A percentile compares a stretch with the other conserved stretches of the same genome.
These are phyloP conservation scores for Skeletonema potamos DNA, from an alignment of 108 stramenopile species.

Conservation along the genomic window DNA sequence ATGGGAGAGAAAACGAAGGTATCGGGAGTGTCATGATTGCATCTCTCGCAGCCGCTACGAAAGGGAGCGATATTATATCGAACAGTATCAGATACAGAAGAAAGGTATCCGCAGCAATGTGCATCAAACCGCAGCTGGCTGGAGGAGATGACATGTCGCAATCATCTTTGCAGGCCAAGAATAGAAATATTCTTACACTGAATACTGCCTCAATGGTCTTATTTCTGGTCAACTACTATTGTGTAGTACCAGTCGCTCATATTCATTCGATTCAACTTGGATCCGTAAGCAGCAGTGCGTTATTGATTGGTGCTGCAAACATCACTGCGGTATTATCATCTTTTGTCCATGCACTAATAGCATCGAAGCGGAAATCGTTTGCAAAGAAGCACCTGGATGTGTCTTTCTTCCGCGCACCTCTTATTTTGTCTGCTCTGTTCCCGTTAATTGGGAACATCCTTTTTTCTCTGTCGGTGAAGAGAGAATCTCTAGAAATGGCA, in stretches of 20 bases:
- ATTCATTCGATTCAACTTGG: conserved; percentile 20
- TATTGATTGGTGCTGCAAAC: conserved; percentile 28
- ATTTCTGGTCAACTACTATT: conserved; percentile 41
- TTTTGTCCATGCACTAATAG: conserved; percentile 17
- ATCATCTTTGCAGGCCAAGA: neutral
- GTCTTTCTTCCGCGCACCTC: conserved; percentile 17
- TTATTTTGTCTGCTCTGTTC: conserved; percentile 15
- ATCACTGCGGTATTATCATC: conserved; percentile 28
- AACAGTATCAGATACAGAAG: conserved; percentile 11
- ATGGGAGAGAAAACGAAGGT: conserved; percentile 25
- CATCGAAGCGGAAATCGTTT: conserved; percentile 32
- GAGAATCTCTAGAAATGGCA: conserved; percentile 28
- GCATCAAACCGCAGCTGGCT: conserved; percentile 20
- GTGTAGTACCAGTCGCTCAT: conserved; percentile 30
- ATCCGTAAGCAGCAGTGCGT: conserved; percentile 22
- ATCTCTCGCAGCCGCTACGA: conserved; percentile 30
- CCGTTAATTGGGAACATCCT: conserved; percentile 40
- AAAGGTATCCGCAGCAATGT: conserved; percentile 24
- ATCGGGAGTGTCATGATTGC: conserved; percentile 39
- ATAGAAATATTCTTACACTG: conserved; percentile 21
- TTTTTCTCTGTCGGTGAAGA: conserved; percentile 15
- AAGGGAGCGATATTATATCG: conserved; percentile 8
- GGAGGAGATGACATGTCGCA: conserved; percentile 1
- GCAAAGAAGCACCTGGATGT: conserved; percentile 16
- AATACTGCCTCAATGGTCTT: conserved; percentile 35